Evolutionary conservation across 179 eudicot genomes (phyloP).

Genomic region (Gypsophila paniculata): DNA sequence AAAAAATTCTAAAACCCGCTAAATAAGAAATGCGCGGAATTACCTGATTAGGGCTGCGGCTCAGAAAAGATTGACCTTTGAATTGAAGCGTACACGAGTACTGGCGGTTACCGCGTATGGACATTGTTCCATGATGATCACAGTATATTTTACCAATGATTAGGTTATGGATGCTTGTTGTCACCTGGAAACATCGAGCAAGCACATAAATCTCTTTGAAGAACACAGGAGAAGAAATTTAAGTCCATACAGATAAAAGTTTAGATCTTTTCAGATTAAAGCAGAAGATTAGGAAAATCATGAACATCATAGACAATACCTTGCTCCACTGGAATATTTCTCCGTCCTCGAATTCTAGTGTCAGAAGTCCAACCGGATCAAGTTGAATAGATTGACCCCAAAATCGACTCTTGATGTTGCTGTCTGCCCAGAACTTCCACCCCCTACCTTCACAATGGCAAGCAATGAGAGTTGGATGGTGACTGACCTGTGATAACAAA

Average conservation of each 20-base stretch:
- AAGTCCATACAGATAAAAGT: background rate
- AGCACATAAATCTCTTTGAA: background rate
- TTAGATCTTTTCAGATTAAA: background rate
- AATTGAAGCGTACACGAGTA: slow-evolving; percentile 86
- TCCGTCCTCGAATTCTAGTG: slow-evolving; percentile 74
- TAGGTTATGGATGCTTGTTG: slow-evolving; percentile 79
- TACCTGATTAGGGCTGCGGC: slow-evolving; percentile 90
- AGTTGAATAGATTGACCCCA: slow-evolving; percentile 91
- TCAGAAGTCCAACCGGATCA: slow-evolving; percentile 75
- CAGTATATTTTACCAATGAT: slow-evolving; percentile 82
- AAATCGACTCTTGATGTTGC: slow-evolving; percentile 70
- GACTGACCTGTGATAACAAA: slow-evolving; percentile 61
- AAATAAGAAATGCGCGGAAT: background rate
- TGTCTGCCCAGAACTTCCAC: slow-evolving; percentile 89
- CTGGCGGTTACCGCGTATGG: slow-evolving; percentile 67
- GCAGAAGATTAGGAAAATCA: background rate
- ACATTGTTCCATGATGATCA: slow-evolving; percentile 91
- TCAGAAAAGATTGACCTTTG: slow-evolving; percentile 83
- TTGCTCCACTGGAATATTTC: slow-evolving; percentile 88
- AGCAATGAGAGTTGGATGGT: slow-evolving; percentile 82
- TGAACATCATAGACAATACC: slow-evolving; percentile 32
- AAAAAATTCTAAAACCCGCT: background rate
- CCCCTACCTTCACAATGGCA: slow-evolving; percentile 88
- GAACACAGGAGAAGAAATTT: background rate
- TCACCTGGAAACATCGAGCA: slow-evolving; percentile 50